These are phyloP conservation scores for Debaryomycetaceae sp. DNA, from an alignment of 1,139 yeast species.

Conservation along the genomic window DNA sequence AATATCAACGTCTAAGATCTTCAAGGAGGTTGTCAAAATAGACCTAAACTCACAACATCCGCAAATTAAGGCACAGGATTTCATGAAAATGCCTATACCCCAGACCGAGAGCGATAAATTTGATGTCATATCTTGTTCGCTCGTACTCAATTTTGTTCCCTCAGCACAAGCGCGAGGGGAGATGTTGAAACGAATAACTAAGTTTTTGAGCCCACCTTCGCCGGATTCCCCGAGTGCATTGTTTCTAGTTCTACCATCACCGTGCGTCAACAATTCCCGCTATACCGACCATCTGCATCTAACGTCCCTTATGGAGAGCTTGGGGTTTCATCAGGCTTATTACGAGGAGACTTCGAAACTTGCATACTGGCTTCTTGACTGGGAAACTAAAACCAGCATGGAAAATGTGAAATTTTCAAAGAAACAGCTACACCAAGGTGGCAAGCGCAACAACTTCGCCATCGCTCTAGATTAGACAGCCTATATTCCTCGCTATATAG, in stretches of 20 bases:
- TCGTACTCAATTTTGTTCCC: conserved; percentile 87
- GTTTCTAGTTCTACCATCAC: conserved; percentile 82
- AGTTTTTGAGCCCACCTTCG: conserved; percentile 46
- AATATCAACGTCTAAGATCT: conserved; percentile 57
- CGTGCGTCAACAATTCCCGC: conserved; percentile 80
- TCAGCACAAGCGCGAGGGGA: conserved; percentile 66
- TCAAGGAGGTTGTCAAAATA: conserved; percentile 53
- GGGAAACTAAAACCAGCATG: conserved; percentile 30
- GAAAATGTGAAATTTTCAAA: conserved; percentile 27
- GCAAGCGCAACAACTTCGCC: conserved; percentile 62
- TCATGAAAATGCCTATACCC: conserved; percentile 75
- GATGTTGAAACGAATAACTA: conserved; percentile 62
- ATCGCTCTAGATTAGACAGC: conserved; percentile 19
- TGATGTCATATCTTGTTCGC: conserved; percentile 72
- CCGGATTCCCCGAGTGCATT: conserved; percentile 29
- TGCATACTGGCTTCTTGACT: conserved; percentile 69
- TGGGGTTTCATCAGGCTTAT: conserved; percentile 54
- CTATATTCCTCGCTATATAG: too few species aligned
- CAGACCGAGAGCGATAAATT: conserved; percentile 40
- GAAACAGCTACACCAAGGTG: conserved; percentile 49
- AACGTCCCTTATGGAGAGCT: conserved; percentile 44
- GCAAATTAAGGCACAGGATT: conserved; percentile 70
- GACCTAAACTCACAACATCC: conserved; percentile 83
- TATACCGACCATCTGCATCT: conserved; percentile 54
- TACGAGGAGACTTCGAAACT: conserved; percentile 67